phyloP scores from a whole-genome alignment of 1,284 basidiomycete species.

The Puccinia polysora region DNA sequence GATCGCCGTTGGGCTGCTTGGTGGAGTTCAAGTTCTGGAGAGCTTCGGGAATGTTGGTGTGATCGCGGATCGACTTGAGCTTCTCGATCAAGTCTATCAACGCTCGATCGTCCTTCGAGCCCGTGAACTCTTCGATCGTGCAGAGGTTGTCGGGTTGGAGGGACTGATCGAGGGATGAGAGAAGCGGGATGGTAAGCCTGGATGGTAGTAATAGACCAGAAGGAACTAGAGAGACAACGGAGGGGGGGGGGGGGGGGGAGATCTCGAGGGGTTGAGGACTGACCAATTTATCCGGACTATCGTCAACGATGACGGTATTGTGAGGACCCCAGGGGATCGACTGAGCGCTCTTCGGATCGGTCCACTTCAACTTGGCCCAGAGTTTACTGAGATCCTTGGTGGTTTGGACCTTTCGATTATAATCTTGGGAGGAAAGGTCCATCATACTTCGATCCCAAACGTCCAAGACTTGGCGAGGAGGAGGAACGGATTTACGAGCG shows the following conservation, averaged over 20 bases:
- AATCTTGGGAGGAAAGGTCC: conserved; percentile 8
- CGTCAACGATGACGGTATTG: conserved; percentile 37
- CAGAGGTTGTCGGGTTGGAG: conserved; percentile 32
- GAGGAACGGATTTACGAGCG: background rate
- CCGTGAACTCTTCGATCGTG: conserved; percentile 10
- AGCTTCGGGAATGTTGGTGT: conserved; percentile 10
- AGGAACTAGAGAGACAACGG: background rate
- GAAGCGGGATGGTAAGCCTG: background rate
- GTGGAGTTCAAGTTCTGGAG: conserved; percentile 18
- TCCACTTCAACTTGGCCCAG: conserved; percentile 8
- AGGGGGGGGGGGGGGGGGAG: background rate
- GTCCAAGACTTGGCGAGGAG: conserved; percentile 1
- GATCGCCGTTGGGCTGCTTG: too few relatives aligned
- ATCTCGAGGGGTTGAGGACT: background rate
- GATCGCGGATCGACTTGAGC: conserved; percentile 1
- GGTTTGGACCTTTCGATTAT: conserved; percentile 9
- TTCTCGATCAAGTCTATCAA: conserved; percentile 24
- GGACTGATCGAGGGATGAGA: background rate
- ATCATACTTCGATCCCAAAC: conserved; percentile 23
- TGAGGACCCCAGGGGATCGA: conserved; percentile 7
- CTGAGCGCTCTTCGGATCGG: conserved; percentile 2
- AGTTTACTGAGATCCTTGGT: conserved; percentile 35
- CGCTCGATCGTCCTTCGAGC: background rate
- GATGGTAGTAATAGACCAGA: background rate
- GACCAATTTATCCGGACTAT: conserved; percentile 35